phyloP scores from a whole-genome alignment of 1,139 yeast genomes.

The Geotrichum histeridarum region DNA sequence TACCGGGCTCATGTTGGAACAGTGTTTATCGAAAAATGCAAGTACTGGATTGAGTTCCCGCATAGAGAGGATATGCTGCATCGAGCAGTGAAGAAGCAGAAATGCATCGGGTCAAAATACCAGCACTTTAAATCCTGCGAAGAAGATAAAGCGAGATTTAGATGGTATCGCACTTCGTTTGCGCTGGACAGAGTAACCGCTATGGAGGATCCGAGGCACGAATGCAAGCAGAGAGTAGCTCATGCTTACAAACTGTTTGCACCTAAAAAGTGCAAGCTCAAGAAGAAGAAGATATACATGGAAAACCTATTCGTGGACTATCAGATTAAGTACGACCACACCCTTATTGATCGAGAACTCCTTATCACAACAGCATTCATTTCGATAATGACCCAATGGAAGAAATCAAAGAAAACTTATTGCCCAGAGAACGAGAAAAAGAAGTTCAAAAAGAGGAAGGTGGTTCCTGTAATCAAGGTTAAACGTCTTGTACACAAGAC shows the following conservation, averaged over 20 bases:
- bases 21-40: slow-evolving; percentile 7
- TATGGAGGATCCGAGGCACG: slow-evolving; percentile 8
- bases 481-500: neutral
- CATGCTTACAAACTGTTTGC: slow-evolving; percentile 10
- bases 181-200: slow-evolving; percentile 17
- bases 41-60: slow-evolving; percentile 17
- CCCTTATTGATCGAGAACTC: slow-evolving; percentile 21
- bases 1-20: slow-evolving; percentile 13
- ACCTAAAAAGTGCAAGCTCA: neutral
- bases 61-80: slow-evolving; percentile 13
- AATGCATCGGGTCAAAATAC: slow-evolving; percentile 9
- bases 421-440: neutral
- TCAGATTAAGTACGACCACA: slow-evolving; percentile 21
- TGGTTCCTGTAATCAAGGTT: slow-evolving; percentile 7
- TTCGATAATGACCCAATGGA: slow-evolving; percentile 25
- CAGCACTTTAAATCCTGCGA: slow-evolving; percentile 13
- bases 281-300: slow-evolving; percentile 7
- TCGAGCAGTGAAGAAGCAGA: slow-evolving; percentile 15
- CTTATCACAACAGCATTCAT: slow-evolving; percentile 23
- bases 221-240: slow-evolving; percentile 16
- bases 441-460: slow-evolving; percentile 7
- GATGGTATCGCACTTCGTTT: slow-evolving; percentile 16
- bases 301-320: slow-evolving; percentile 19
- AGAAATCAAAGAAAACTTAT: slow-evolving; percentile 3
- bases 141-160: slow-evolving; percentile 10